Percentiles rank a stretch among this genome's conserved stretches.
Conservation (phyloP, 2,329 filamentous ascomycete genomes). For the Beauveria sp. region DNA sequence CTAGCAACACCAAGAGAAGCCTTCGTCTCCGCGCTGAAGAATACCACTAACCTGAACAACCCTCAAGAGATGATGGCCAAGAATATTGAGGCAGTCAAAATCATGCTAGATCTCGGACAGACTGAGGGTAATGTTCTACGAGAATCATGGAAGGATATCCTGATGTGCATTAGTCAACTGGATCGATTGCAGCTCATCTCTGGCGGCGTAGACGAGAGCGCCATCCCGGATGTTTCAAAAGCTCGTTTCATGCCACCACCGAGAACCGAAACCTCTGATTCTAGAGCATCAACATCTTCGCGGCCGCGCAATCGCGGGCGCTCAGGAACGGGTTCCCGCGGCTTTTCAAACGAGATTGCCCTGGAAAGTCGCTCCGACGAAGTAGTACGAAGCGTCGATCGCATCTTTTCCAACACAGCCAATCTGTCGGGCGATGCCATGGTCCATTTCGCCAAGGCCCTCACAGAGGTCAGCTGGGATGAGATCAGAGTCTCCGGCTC, state of each 20-base stretch:
- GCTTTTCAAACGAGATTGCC: constrained; percentile 71
- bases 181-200: constrained; percentile 93
- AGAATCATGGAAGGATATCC: constrained; percentile 88
- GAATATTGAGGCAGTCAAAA: constrained; percentile 90
- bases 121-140: constrained; percentile 85
- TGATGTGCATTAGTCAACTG: constrained; percentile 92
- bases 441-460: constrained; percentile 83
- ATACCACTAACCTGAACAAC: constrained; percentile 93
- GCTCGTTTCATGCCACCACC: constrained; percentile 61
- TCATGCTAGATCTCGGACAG: constrained; percentile 83
- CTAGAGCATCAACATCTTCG: constrained; percentile 61
- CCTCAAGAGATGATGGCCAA: constrained; percentile 91
- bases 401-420: constrained; percentile 94
- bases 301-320: constrained; percentile 38
- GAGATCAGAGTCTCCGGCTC: constrained; percentile 96
- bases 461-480: constrained; percentile 97
- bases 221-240: constrained; percentile 85
- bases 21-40: constrained; percentile 86
- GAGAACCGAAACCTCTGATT: constrained; percentile 44
- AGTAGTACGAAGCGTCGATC: constrained; percentile 84
- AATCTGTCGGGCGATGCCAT: constrained; percentile 91
- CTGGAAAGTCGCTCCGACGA: constrained; percentile 89
- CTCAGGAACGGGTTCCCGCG: constrained; percentile 52
- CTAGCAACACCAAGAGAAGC: constrained; percentile 88
- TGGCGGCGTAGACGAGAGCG: constrained; percentile 86